These are phyloP conservation scores for Glomus cerebriforme DNA, from an alignment of 192 early-diverging fungal genomes.

Conservation along the genomic window DNA sequence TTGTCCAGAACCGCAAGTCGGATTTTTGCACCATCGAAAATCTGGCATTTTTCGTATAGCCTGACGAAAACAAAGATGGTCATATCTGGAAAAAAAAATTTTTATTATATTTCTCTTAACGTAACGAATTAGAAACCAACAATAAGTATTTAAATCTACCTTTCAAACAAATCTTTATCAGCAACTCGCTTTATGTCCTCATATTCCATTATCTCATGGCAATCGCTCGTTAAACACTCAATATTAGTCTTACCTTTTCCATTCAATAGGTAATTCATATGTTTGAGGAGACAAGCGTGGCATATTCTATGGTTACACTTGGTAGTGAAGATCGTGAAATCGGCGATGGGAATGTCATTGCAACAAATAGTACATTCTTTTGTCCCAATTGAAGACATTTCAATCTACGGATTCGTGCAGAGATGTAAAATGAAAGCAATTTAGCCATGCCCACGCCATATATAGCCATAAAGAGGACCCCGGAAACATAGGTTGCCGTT, in stretches of 20 bases:
- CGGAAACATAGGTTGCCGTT: no score
- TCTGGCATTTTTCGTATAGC: conserved; percentile 5
- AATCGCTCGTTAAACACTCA: neutral
- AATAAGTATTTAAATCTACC: neutral
- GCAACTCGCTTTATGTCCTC: conserved; percentile 3
- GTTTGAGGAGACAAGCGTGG: neutral
- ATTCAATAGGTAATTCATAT: neutral
- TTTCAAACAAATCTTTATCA: neutral
- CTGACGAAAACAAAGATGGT: neutral
- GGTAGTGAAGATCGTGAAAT: neutral
- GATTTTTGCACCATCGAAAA: conserved; percentile 27
- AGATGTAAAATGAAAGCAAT: neutral
- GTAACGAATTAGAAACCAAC: neutral
- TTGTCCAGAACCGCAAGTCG: conserved; percentile 17
- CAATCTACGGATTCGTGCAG: neutral
- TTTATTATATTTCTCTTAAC: neutral
- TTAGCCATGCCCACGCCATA: neutral
- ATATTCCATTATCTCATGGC: neutral
- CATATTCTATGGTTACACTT: neutral
- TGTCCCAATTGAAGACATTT: neutral
- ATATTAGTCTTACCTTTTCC: neutral
- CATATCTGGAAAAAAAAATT: conserved; percentile 14
- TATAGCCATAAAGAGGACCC: no score
- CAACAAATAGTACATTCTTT: neutral
- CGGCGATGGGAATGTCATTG: neutral